phyloP scores from a whole-genome alignment of 1,284 basidiomycete genomes.

The Bondarzewia mesenterica region DNA sequence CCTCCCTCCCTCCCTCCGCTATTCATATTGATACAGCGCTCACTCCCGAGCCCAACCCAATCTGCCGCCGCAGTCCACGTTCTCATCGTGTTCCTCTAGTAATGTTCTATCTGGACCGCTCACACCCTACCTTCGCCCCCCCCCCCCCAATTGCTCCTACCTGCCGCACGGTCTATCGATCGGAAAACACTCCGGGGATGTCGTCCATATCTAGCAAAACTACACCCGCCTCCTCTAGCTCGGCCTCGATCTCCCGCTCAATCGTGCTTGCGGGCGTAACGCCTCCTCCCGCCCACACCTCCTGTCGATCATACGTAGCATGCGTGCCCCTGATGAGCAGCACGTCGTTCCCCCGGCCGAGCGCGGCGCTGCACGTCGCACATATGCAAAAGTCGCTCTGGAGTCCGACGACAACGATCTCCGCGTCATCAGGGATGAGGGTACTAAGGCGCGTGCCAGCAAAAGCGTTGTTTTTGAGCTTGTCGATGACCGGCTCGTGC shows the following conservation, averaged over 20 bases:
- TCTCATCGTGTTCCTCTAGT: too few species aligned
- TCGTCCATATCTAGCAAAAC: constrained; percentile 57
- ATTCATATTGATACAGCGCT: too few species aligned
- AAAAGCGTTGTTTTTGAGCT: constrained; percentile 65
- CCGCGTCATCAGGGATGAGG: constrained; percentile 40
- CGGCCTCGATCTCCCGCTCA: constrained; percentile 35
- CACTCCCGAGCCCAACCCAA: too few species aligned
- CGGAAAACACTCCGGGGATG: constrained; percentile 45
- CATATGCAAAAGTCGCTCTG: constrained; percentile 60
- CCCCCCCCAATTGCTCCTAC: too few species aligned
- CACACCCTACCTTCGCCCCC: too few species aligned
- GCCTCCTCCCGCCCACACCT: constrained; percentile 46
- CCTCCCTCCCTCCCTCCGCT: neutral
- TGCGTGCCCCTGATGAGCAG: constrained; percentile 55
- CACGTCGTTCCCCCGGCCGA: constrained; percentile 55
- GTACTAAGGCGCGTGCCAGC: constrained; percentile 42
- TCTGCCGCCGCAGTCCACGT: too few species aligned
- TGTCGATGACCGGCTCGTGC: constrained; percentile 50
- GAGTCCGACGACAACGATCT: constrained; percentile 58
- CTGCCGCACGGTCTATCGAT: constrained; percentile 22
- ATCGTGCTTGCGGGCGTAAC: constrained; percentile 43
- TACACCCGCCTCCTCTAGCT: constrained; percentile 59
- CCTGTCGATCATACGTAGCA: constrained; percentile 55
- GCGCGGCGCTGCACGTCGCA: constrained; percentile 56
- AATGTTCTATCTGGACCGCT: too few species aligned